Percentiles rank a stretch among this genome's conserved stretches.
phyloP scores from a whole-genome alignment of 1,284 basidiomycete species.

The Stygiomarasmius scandens region DNA sequence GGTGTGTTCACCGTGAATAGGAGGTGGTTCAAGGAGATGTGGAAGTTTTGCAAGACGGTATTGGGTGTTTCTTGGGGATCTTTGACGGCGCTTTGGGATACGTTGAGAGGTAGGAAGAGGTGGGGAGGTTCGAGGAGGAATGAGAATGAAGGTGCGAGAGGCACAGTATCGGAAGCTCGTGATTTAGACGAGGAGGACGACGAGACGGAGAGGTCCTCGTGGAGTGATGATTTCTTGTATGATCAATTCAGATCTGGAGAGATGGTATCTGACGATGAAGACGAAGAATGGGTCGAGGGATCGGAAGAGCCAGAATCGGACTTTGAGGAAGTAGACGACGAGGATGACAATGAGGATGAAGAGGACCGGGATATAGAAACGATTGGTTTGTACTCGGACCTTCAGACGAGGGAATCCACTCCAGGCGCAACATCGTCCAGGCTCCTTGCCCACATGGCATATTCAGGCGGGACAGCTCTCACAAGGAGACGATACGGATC shows the following conservation, averaged over 20 bases:
- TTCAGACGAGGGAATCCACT: slow-evolving; percentile 12
- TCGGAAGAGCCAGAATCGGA: slow-evolving; percentile 18
- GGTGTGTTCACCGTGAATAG: slow-evolving; percentile 43
- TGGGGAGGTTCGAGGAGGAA: slow-evolving; percentile 6
- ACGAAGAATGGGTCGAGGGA: slow-evolving; percentile 32
- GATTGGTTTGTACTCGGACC: slow-evolving; percentile 20
- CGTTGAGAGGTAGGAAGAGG: slow-evolving; percentile 15
- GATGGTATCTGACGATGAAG: slow-evolving; percentile 65
- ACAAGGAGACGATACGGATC: slow-evolving; percentile 24
- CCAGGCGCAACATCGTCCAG: slow-evolving; percentile 19
- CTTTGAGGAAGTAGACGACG: slow-evolving; percentile 25
- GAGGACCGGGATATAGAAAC: slow-evolving; percentile 37
- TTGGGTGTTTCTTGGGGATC: slow-evolving; percentile 27
- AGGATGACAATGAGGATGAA: slow-evolving; percentile 33
- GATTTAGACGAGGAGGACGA: slow-evolving; percentile 43
- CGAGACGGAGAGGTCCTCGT: slow-evolving; percentile 21
- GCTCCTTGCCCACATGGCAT: slow-evolving; percentile 28
- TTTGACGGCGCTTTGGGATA: slow-evolving; percentile 9
- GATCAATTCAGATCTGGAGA: slow-evolving; percentile 65
- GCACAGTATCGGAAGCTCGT: slow-evolving; percentile 25
- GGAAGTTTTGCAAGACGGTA: slow-evolving; percentile 41
- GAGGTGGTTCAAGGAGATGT: slow-evolving; percentile 52
- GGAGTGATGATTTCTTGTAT: slow-evolving; percentile 41
- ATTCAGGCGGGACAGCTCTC: slow-evolving; percentile 19
- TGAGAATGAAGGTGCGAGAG: slow-evolving; percentile 22